Base-by-base conservation (phyloP, 176 grass and related monocot genomes). In the Canna indica region DNA sequence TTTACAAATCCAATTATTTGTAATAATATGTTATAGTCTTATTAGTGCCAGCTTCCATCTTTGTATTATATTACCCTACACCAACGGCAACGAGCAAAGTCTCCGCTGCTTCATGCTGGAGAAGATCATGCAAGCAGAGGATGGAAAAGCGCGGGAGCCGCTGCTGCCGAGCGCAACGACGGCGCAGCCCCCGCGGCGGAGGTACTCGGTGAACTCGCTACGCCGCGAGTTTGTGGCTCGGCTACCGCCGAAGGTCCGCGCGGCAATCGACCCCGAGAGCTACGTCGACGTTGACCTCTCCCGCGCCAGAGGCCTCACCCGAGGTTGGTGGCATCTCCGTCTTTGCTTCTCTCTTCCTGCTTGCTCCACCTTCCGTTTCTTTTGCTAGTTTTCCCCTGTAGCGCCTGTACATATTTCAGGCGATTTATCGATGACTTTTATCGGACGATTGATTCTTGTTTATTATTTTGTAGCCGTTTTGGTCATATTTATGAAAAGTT, bases 161-260 rank as follows among this genome's bases (percentile, higher is more conserved):
- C 81, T 90, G 22, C 74, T 90, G 50, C 77, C 67, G 22, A 54
- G 22, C 20, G 17, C 15, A 5, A 15, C 17, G 18, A 26, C 3
- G 27, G 27, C 63, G 63, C 63, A 11, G 8, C 18, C 35, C 63
- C 34, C 33, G 76, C 35, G 1, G 78, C 60, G 88, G 81, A 76
- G 76, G 26, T 86, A 86, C 81, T 91, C 85, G 47, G 92, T 91
- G 24, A 56, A 71, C 31, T 88, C 83, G 66, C 76, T 96, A 79
- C 74, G 76, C 20, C 80, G 85, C 28, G 81, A 87, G 72, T 96
- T 96, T 74, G 70, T 96, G 38, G 82, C 88, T 31, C 70, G 83
- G 61, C 66, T 96, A 62, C 92, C 92, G 59, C 78, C 80, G 79
- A 96, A 96, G 88, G 79, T 96, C 70, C 85, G 81, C 50, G 73